Percentiles rank a stretch among this genome's conserved stretches.
Evolutionary conservation across 768 basidiomycete species (phyloP).

Genomic region (Suillus ampliporus): DNA sequence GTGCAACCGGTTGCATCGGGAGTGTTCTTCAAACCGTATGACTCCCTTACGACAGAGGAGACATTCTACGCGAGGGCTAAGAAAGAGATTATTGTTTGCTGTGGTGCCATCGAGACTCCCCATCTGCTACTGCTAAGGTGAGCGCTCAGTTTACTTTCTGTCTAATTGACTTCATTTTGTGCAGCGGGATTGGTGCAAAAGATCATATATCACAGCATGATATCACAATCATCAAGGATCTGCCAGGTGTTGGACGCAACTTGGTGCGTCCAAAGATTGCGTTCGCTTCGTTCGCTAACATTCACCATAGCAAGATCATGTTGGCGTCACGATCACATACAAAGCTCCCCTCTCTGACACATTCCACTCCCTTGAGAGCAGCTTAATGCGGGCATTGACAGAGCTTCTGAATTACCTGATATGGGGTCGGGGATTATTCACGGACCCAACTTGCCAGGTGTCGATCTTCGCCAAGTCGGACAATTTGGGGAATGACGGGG

Average conservation of each 20-base stretch:
- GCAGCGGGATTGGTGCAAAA: slow-evolving; percentile 50
- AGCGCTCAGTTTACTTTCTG: background rate
- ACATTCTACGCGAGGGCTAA: slow-evolving; percentile 9
- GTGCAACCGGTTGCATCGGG: background rate
- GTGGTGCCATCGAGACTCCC: slow-evolving; percentile 48
- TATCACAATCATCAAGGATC: slow-evolving; percentile 31
- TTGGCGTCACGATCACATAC: slow-evolving; percentile 40
- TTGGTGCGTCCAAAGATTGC: slow-evolving; percentile 27
- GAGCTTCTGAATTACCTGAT: slow-evolving; percentile 41
- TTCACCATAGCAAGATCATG: slow-evolving; percentile 43
- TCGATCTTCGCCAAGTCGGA: slow-evolving; percentile 39
- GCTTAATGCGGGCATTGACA: slow-evolving; percentile 33
- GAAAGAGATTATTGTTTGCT: slow-evolving; percentile 39
- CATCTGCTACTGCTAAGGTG: slow-evolving; percentile 47
- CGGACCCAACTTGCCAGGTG: slow-evolving; percentile 36
- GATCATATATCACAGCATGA: slow-evolving; percentile 40
- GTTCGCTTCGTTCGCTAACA: background rate
- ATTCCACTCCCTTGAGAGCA: slow-evolving; percentile 30
- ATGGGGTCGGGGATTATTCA: slow-evolving; percentile 40
- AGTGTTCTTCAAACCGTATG: slow-evolving; percentile 6
- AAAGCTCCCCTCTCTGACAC: slow-evolving; percentile 39
- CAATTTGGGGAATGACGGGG: slow-evolving; percentile 19
- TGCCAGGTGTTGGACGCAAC: slow-evolving; percentile 40
- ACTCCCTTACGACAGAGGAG: background rate
- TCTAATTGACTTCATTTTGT: background rate